A percentile compares a stretch with the other conserved stretches of the same genome.
Evolutionary conservation across 176 grass and related monocot species (phyloP).

Genomic region (Carex littledalei): DNA sequence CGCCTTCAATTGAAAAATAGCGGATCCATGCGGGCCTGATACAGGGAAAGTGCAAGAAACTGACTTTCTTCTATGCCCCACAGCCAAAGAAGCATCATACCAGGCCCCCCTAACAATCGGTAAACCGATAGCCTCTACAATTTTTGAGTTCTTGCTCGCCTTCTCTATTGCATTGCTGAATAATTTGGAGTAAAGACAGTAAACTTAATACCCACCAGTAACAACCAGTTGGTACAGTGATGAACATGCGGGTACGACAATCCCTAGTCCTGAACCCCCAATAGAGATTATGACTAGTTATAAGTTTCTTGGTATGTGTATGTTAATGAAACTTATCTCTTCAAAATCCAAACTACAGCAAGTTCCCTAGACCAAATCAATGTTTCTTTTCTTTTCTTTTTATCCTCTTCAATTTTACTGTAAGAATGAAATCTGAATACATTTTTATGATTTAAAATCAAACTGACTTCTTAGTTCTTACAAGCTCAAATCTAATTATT

Average conservation of each 20-base stretch:
- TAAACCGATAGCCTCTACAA: conserved; percentile 56
- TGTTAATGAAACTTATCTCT: background rate
- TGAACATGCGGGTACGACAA: background rate
- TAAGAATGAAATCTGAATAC: background rate
- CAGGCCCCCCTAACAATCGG: conserved; percentile 80
- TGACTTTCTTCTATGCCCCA: conserved; percentile 55
- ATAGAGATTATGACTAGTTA: background rate
- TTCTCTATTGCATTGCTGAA: conserved; percentile 72
- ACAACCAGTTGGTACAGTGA: background rate
- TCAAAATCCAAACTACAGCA: background rate
- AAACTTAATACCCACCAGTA: background rate
- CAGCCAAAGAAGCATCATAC: conserved; percentile 70
- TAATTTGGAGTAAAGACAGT: background rate
- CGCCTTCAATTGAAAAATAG: conserved; percentile 60
- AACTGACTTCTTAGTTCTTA: background rate
- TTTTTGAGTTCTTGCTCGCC: conserved; percentile 45
- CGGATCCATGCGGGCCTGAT: conserved; percentile 74
- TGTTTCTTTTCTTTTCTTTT: background rate
- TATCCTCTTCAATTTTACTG: background rate
- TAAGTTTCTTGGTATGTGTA: background rate
- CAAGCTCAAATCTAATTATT: background rate
- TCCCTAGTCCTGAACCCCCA: background rate
- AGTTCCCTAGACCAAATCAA: background rate
- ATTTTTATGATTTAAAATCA: background rate
- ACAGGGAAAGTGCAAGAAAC: conserved; percentile 86